Percentiles rank a stretch among this genome's conserved stretches.
Conservation (phyloP, 2,329 filamentous ascomycete genomes). For the Plectosphaerella sp. region DNA sequence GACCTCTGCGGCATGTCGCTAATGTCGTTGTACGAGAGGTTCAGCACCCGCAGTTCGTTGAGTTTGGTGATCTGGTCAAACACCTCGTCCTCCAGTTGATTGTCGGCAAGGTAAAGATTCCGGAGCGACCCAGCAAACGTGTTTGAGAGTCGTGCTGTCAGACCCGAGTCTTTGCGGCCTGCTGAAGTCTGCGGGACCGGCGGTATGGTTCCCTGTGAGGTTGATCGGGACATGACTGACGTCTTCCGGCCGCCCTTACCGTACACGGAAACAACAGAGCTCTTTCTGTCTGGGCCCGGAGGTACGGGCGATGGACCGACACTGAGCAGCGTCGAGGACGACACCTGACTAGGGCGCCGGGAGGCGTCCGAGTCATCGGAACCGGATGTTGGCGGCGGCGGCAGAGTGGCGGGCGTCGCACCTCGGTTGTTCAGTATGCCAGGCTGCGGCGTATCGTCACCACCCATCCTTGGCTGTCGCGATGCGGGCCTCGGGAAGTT, state of each 20-base stretch:
- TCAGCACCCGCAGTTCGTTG: constrained; percentile 79
- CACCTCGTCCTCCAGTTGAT: constrained; percentile 88
- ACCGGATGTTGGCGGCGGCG: constrained; percentile 61
- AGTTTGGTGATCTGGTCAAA: constrained; percentile 87
- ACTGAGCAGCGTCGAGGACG: constrained; percentile 68
- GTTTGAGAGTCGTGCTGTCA: constrained; percentile 72
- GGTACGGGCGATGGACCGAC: constrained; percentile 69
- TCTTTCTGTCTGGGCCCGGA: constrained; percentile 63
- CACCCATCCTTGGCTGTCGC: constrained; percentile 58
- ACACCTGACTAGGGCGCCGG: constrained; percentile 76
- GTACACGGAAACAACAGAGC: constrained; percentile 77
- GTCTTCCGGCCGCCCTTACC: constrained; percentile 79
- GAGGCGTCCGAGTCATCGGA: constrained; percentile 70
- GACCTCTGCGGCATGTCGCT: constrained; percentile 88
- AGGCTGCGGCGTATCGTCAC: constrained; percentile 35
- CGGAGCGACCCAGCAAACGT: constrained; percentile 86
- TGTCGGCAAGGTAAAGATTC: constrained; percentile 87
- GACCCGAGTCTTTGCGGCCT: constrained; percentile 78
- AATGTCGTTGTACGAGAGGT: constrained; percentile 91
- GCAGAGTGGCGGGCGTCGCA: constrained; percentile 26
- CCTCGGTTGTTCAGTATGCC: constrained; percentile 35
- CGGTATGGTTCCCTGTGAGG: constrained; percentile 39
- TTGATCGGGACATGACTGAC: constrained; percentile 69
- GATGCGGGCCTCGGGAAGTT: constrained; percentile 84
- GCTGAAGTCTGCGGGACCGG: constrained; percentile 48